phyloP scores from a whole-genome alignment of 495 filamentous ascomycete species.

The Polyplosphaeria fusca region DNA sequence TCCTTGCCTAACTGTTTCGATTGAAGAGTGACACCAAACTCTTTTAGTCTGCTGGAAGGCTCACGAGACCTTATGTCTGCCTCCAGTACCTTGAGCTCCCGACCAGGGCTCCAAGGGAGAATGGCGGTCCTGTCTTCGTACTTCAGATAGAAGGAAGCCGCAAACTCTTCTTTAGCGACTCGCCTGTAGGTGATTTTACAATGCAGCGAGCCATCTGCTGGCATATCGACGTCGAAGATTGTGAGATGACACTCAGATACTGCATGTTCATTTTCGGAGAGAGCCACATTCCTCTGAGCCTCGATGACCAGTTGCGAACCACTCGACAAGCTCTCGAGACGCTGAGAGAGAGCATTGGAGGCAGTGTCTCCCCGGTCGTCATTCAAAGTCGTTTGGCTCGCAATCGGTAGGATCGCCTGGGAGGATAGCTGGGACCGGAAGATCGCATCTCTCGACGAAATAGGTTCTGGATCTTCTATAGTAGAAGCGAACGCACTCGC shows the following conservation, averaged over 20 bases:
- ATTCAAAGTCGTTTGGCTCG: background rate
- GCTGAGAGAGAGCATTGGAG: slow-evolving; percentile 11
- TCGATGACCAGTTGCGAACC: slow-evolving; percentile 13
- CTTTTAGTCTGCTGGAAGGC: no score
- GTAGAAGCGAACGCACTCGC: slow-evolving; percentile 36
- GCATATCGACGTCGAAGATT: slow-evolving; percentile 33
- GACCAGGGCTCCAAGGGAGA: no score
- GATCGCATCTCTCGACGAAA: background rate
- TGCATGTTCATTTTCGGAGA: background rate
- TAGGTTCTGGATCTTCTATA: background rate
- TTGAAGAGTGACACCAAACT: no score
- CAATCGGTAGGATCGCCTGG: slow-evolving; percentile 31
- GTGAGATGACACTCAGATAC: slow-evolving; percentile 12
- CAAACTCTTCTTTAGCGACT: no score
- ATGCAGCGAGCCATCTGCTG: slow-evolving; percentile 11
- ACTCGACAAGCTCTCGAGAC: slow-evolving; percentile 10
- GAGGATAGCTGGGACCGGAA: slow-evolving; percentile 29
- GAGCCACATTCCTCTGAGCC: background rate
- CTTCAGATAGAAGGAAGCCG: slow-evolving; percentile 22
- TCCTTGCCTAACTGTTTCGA: no score
- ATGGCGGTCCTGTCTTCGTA: no score
- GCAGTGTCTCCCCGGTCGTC: background rate
- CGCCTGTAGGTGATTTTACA: background rate
- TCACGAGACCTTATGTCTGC: no score
- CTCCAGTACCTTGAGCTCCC: no score